Base-by-base conservation (phyloP, 2,329 filamentous ascomycete species). In the Colletotrichum liriopes region DNA sequence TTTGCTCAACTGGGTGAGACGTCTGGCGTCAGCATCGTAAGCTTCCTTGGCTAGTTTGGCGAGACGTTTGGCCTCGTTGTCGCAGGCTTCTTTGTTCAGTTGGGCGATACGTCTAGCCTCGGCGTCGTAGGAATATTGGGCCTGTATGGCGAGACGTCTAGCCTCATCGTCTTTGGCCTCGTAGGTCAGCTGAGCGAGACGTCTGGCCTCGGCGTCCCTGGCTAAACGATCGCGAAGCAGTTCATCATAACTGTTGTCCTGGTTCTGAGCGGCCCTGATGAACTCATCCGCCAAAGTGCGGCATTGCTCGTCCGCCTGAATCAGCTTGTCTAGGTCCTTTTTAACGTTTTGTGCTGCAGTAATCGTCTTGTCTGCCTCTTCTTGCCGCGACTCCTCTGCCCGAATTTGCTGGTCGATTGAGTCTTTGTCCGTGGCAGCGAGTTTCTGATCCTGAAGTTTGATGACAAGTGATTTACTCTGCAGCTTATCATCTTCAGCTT, bases 401-500 rank as follows among this genome's bases (percentile, higher is more conserved):
- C 65, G 54, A 7, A 70, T 56, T 9, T 47, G 23, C 11, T 5
- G 6, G n/a, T 62, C 60, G 32, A 47, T 37, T 2, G 32, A 16
- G 14, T 51, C 35, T 5, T 16, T 35, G 14, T 62, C 60, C 9
- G 20, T 6, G 23, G 23, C 23, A 26, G 23, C 23, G 23, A 26
- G 23, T 20, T 51, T 62, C 16, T 23, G 20, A 2, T 9, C 20
- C 14, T 51, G 26, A 3, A 39, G 32, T 6, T 63, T 32, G 16
- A n/a, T 16, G n/a, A 71, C 49, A 9, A 26, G 51, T 11, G 7
- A 43, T 4, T 56, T 51, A 14, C 39, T 58, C 6, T 11, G 26
- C 39, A 39, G 14, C 32, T 59, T 59, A 3, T 70, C 54, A 16
- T 23, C 12, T 16, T 66, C 18, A n/a, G 41, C 54, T 52, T 66